These are phyloP conservation scores for Coccinonectria pachysandricola DNA, from an alignment of 2,329 filamentous ascomycete genomes.

Conservation along the genomic window DNA sequence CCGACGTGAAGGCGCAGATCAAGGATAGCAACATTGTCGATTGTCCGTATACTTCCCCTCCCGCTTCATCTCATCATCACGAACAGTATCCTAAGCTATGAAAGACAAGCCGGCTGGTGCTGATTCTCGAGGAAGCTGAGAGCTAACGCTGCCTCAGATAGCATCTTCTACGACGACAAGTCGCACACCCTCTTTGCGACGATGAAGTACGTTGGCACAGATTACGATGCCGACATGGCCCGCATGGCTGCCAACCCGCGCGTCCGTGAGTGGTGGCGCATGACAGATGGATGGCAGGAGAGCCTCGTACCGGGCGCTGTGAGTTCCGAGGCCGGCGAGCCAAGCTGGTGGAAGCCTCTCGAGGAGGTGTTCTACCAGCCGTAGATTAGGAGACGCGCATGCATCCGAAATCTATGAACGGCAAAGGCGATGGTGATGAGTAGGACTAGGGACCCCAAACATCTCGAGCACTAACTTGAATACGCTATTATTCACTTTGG, in stretches of 20 bases:
- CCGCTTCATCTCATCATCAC: not conserved
- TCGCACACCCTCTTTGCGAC: slow-evolving; percentile 59
- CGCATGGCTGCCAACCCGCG: slow-evolving; percentile 62
- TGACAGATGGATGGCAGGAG: slow-evolving; percentile 70
- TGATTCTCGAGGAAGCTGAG: not conserved
- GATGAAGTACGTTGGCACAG: slow-evolving; percentile 69
- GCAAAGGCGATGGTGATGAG: not conserved
- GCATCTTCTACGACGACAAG: slow-evolving; percentile 58
- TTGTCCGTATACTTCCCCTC: slow-evolving; percentile 35
- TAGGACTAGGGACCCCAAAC: too few relatives aligned
- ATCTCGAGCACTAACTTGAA: too few relatives aligned
- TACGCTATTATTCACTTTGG: too few relatives aligned
- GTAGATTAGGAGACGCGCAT: slow-evolving; percentile 28
- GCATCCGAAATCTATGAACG: too few relatives aligned
- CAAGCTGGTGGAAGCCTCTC: slow-evolving; percentile 58
- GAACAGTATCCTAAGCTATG: too few relatives aligned
- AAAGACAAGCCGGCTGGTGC: not conserved
- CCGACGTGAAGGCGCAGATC: slow-evolving; percentile 66
- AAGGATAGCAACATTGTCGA: slow-evolving; percentile 65
- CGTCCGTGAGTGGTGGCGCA: slow-evolving; percentile 69
- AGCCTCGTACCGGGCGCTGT: slow-evolving; percentile 48
- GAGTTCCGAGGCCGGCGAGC: slow-evolving; percentile 47
- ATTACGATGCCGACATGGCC: slow-evolving; percentile 66
- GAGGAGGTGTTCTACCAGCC: slow-evolving; percentile 59
- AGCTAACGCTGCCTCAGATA: slow-evolving; percentile 38